Conservation (phyloP, 2,329 filamentous ascomycete genomes). For the Calycina herbarum region DNA sequence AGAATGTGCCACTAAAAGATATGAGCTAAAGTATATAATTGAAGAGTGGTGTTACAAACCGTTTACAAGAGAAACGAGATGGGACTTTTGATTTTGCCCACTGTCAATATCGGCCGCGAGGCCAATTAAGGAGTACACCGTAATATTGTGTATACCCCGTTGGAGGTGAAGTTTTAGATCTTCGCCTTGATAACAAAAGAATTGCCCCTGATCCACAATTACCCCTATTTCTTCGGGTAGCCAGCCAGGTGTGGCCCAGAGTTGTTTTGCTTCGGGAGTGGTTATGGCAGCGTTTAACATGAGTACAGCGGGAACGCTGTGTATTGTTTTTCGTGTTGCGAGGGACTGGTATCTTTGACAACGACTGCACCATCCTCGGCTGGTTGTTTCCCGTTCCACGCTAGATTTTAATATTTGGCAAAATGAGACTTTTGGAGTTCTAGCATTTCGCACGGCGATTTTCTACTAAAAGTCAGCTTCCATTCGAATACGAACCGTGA, state of each 20-base stretch:
- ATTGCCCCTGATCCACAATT: constrained; percentile 85
- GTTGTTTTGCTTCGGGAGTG: constrained; percentile 68
- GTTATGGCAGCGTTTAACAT: constrained; percentile 82
- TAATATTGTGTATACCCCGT: constrained; percentile 75
- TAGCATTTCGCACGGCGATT: constrained; percentile 48
- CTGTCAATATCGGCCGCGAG: constrained; percentile 88
- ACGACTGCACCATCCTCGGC: constrained; percentile 88
- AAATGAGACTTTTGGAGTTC: constrained; percentile 65
- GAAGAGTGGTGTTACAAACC: constrained; percentile 49
- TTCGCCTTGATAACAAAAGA: constrained; percentile 92
- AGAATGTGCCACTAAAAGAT: constrained; percentile 60
- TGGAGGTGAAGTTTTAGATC: constrained; percentile 78
- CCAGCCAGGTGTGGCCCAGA: constrained; percentile 91
- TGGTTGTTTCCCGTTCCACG: constrained; percentile 84
- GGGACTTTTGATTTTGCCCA: constrained; percentile 80
- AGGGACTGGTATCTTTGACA: constrained; percentile 91
- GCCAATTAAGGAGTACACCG: constrained; percentile 88
- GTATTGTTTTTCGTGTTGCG: constrained; percentile 79
- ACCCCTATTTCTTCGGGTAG: constrained; percentile 92
- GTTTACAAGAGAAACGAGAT: constrained; percentile 89
- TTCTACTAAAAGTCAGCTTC: constrained; percentile 42
- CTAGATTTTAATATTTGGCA: constrained; percentile 91
- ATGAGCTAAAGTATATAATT: constrained; percentile 19
- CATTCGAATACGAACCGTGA: not conserved
- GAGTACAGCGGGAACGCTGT: constrained; percentile 79